Evolutionary conservation across 345 rosid species (phyloP).

Genomic region (Draba incana): DNA sequence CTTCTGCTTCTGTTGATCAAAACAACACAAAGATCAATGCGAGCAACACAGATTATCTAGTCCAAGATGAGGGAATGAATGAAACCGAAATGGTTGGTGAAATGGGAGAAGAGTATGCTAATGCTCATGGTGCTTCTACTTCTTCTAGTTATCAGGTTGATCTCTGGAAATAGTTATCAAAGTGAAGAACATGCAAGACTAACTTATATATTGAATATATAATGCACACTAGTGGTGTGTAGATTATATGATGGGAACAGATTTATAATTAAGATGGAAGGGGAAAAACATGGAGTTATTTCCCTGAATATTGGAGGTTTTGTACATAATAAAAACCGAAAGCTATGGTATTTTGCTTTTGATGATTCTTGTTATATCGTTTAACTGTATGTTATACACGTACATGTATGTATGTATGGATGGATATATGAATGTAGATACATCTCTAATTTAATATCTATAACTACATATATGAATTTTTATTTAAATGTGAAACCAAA

Average conservation of each 20-base stretch:
- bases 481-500: slow-evolving; percentile 17
- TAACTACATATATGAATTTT: slow-evolving; percentile 2
- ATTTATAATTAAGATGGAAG: slow-evolving; percentile 27
- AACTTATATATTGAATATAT: slow-evolving; percentile 3
- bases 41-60: slow-evolving; percentile 39
- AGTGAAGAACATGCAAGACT: slow-evolving; percentile 30
- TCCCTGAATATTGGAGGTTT: slow-evolving; percentile 40
- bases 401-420: slow-evolving; percentile 11
- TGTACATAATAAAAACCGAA: slow-evolving; percentile 68
- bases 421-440: slow-evolving; percentile 17
- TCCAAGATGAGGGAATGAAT: slow-evolving; percentile 46
- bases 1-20: slow-evolving; percentile 20
- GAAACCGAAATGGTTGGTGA: slow-evolving; percentile 44
- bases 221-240: slow-evolving; percentile 17
- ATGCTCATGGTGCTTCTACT: slow-evolving; percentile 48
- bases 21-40: slow-evolving; percentile 12
- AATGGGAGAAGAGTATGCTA: slow-evolving; percentile 49
- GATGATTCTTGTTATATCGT: slow-evolving; percentile 28
- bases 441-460: slow-evolving; percentile 11
- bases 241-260: slow-evolving; percentile 42
- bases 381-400: slow-evolving; percentile 16
- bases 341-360: slow-evolving; percentile 40
- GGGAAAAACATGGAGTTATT: slow-evolving; percentile 36
- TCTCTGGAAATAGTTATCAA: slow-evolving; percentile 65
- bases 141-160: slow-evolving; percentile 72